Evolutionary conservation across 768 basidiomycete genomes (phyloP).

Genomic region (Termitomyces heimii): DNA sequence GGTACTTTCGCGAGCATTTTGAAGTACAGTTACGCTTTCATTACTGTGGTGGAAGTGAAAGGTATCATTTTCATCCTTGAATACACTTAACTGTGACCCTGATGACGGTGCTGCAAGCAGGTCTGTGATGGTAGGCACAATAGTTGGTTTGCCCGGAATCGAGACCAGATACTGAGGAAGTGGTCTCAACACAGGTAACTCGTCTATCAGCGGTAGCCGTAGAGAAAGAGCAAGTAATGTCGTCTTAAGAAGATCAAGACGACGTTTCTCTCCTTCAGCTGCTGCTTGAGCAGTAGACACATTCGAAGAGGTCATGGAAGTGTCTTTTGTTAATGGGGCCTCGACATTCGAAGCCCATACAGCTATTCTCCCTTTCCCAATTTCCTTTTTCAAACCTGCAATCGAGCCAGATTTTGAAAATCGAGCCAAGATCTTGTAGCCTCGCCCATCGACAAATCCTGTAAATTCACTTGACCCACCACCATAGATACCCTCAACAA

Average conservation of each 20-base stretch:
- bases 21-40: slow-evolving; percentile 25
- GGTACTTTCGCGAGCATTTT: slow-evolving; percentile 19
- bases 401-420: slow-evolving; percentile 18
- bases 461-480: slow-evolving; percentile 18
- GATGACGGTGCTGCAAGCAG: slow-evolving; percentile 26
- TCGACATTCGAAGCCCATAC: slow-evolving; percentile 60
- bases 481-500: slow-evolving; percentile 24
- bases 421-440: slow-evolving; percentile 25
- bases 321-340: slow-evolving; percentile 37
- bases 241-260: slow-evolving; percentile 21
- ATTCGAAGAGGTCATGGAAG: slow-evolving; percentile 19
- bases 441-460: slow-evolving; percentile 23
- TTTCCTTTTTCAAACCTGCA: slow-evolving; percentile 24
- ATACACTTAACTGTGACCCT: slow-evolving; percentile 24
- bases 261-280: slow-evolving; percentile 17
- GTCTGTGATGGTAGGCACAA: slow-evolving; percentile 34
- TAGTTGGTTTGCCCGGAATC: slow-evolving; percentile 31
- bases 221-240: slow-evolving; percentile 30
- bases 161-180: slow-evolving; percentile 60
- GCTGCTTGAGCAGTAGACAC: slow-evolving; percentile 9
- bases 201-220: slow-evolving; percentile 34
- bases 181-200: slow-evolving; percentile 28
- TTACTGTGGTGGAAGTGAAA: slow-evolving; percentile 50
- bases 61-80: slow-evolving; percentile 67
- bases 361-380: slow-evolving; percentile 44